Conservation (phyloP, 805 yeast genomes). For the Sugiyamaella marilandica region DNA sequence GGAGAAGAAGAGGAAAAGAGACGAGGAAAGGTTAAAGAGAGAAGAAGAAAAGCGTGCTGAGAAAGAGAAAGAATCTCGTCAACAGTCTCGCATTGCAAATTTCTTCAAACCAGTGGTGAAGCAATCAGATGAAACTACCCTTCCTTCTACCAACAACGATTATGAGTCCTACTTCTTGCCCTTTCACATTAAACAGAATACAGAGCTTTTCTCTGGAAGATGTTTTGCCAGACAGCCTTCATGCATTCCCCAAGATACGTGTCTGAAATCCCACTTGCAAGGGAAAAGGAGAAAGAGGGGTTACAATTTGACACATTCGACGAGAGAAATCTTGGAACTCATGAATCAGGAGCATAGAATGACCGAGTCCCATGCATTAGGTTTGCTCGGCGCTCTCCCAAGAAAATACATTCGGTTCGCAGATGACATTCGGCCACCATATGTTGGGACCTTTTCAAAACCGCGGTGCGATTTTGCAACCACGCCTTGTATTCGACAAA, state of each 20-base stretch:
- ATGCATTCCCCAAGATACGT: background rate
- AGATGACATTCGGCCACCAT: slow-evolving; percentile 52
- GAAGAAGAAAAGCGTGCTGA: slow-evolving; percentile 20
- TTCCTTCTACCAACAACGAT: slow-evolving; percentile 16
- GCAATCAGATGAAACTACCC: slow-evolving; percentile 12
- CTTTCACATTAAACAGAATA: slow-evolving; percentile 29
- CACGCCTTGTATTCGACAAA: slow-evolving; percentile 19
- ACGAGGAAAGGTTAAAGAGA: slow-evolving; percentile 14
- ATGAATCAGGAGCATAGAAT: slow-evolving; percentile 13
- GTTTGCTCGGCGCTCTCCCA: slow-evolving; percentile 25
- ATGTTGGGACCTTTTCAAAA: slow-evolving; percentile 48
- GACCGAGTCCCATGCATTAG: slow-evolving; percentile 19
- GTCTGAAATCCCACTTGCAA: background rate
- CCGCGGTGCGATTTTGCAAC: slow-evolving; percentile 17
- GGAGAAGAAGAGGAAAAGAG: slow-evolving; percentile 21
- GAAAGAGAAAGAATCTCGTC: slow-evolving; percentile 10
- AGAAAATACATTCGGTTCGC: slow-evolving; percentile 36
- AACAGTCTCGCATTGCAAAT: slow-evolving; percentile 9
- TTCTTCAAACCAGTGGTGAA: slow-evolving; percentile 7
- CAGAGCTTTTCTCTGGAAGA: slow-evolving; percentile 9
- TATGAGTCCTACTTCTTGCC: slow-evolving; percentile 31
- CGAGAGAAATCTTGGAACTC: slow-evolving; percentile 22
- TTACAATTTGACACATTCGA: slow-evolving; percentile 15
- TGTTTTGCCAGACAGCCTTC: background rate
- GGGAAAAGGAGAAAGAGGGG: slow-evolving; percentile 20